Base-by-base conservation (phyloP, 116 monocot genomes). In the Papilionanthe hybrid region DNA sequence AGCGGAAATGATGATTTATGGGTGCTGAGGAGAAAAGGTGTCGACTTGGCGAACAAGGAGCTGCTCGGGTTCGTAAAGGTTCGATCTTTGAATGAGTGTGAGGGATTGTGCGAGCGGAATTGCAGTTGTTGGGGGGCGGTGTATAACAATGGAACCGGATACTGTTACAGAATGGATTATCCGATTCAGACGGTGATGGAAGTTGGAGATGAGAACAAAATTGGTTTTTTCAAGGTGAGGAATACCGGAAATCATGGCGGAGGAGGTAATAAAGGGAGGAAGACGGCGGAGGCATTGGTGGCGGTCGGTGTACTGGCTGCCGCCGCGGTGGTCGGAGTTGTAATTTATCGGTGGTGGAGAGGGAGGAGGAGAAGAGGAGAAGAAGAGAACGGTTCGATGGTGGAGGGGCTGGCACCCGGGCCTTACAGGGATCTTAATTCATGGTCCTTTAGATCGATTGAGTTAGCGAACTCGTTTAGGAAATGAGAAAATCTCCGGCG, bases 81-180 rank as follows among this genome's bases (percentile, higher is more conserved):
- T 78, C 66, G 7, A 4, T 81, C 91, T 6, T 75, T 82, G 80
- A 87, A 86, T 73, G 89, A 91, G 42, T 97, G 97, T 78, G 94
- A 97, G 85, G 42, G 30, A 23, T 67, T 81, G 20, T 97, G 94
- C 82, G 71, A 81, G 74, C 78, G 29, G 28, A 94, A 91, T 76
- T 97, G 97, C 80, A 87, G 82, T 60, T 97, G 97, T 79, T 92
- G 97, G 94, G 97, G 94, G 20, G 90, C 92, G 19, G 68, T 96
- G 76, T 96, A 89, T 80, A 88, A 83, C 86, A 92, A 92, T 83
- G 80, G 67, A 2, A 79, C 87, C 5, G 85, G 90, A 1, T 81
- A 57, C 32, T 96, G 96, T 69, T 96, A 93, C 79, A 69, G 53
- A 32, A 83, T 96, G 68, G 82, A 87, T 23, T 96, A 92, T 76